Base-by-base conservation (phyloP, 495 filamentous ascomycete species). In the Pyronema domesticum region DNA sequence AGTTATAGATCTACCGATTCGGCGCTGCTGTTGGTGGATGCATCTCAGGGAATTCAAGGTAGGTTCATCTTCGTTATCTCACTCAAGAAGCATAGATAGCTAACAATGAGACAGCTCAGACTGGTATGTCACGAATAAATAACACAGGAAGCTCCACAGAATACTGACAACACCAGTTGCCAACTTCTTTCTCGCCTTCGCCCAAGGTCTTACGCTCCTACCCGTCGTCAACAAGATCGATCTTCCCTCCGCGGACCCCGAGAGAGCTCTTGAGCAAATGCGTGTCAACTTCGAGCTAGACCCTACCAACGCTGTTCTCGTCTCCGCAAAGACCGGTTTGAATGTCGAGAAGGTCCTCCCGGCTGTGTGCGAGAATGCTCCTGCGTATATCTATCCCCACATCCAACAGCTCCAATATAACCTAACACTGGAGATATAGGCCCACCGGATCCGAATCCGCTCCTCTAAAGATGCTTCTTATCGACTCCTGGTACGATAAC, bases 201-300 rank as follows among this genome's bases (percentile, higher is more conserved):
- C 91, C 2, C 86, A 95, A 64, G 86, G 84, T 2, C 70, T 98
- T 40, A 71, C 78, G 36, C 77, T 98, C 58, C 81, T 98, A 13
- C 91, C 91, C 0, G 83, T 98, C 40, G 75, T 98, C 62, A 98
- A 98, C 72, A 98, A 98, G 71, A 80, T 98, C 53, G 91, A 98
- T 64, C 71, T 98, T 46, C 80, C 82, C 2, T 85, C 85, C 1
- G 87, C 91, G 10, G 91, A 96, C 58, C 77, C 88, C 17, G 76
- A 80, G 48, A 74, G 88, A 52, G 86, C 87, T 23, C 73, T 98
- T 59, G 81, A 84, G 40, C 91, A 98, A 71, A 79, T 98, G 68
- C 72, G 79, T 53, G 76, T 72, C 19, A 83, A 83, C 0, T 95
- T 98, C 60, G 91, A 98, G 69, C 68, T 98, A 23, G 86, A 94